A percentile compares a stretch with the other conserved stretches of the same genome.
phyloP scores from a whole-genome alignment of 176 grass and related monocot genomes.

The Musa troglodytarum region DNA sequence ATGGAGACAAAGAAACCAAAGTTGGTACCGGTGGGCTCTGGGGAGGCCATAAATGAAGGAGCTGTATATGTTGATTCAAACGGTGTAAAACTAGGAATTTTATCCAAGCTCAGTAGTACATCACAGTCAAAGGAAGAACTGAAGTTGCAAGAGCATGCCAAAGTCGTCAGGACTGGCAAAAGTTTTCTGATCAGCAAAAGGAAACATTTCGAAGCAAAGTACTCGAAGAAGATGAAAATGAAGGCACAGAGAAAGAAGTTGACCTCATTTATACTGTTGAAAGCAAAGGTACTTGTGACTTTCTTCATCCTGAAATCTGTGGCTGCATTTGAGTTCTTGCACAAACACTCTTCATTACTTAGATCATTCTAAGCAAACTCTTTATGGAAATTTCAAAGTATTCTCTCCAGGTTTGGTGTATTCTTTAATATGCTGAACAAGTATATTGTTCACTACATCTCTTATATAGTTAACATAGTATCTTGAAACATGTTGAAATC shows the following conservation, averaged over 20 bases:
- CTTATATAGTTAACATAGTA: too few species aligned
- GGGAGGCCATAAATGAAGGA: not conserved
- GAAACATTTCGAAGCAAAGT: not conserved
- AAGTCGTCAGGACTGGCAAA: not conserved
- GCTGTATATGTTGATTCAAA: constrained; percentile 30
- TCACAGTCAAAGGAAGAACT: not conserved
- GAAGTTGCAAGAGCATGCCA: not conserved
- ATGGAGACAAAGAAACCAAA: constrained; percentile 5
- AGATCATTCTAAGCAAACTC: not conserved
- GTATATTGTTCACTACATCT: too few species aligned
- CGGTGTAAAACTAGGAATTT: constrained; percentile 30
- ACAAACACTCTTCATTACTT: not conserved
- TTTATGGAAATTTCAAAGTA: not conserved
- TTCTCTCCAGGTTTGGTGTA: not conserved
- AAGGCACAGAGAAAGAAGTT: constrained; percentile 10
- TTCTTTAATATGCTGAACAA: not conserved
- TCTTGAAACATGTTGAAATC: too few species aligned
- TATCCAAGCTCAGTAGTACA: constrained; percentile 24
- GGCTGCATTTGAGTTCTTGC: not conserved
- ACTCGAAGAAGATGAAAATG: not conserved
- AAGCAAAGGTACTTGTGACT: constrained; percentile 4
- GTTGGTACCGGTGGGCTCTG: not conserved
- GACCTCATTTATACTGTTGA: not conserved
- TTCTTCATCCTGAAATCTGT: not conserved
- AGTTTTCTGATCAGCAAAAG: constrained; percentile 8